Evolutionary conservation across 495 filamentous ascomycete genomes (phyloP).

Genomic region (Acidiella bohemica): DNA sequence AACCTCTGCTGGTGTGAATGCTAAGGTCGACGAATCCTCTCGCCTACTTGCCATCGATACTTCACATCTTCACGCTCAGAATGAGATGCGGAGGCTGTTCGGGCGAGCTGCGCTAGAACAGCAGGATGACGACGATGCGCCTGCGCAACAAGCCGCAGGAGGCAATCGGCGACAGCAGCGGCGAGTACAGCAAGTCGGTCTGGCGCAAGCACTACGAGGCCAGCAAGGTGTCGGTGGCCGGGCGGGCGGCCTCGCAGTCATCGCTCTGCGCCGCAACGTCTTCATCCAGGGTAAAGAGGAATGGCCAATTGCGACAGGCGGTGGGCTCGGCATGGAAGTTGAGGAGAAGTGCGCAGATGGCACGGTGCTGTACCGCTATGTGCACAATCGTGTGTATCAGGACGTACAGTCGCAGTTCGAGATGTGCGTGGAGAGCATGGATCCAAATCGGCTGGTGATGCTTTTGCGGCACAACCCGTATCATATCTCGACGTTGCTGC

Average conservation of each 20-base stretch:
- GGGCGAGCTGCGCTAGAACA: conserved; percentile 63
- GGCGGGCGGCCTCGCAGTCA: conserved; percentile 48
- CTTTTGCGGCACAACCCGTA: conserved; percentile 66
- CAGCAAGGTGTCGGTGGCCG: conserved; percentile 42
- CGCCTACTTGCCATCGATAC: conserved; percentile 63
- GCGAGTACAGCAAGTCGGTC: conserved; percentile 39
- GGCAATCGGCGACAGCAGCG: conserved; percentile 36
- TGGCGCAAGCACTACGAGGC: conserved; percentile 57
- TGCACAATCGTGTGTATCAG: conserved; percentile 66
- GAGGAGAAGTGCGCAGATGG: conserved; percentile 40
- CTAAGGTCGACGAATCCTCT: conserved; percentile 32
- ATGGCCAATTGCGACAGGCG: conserved; percentile 71
- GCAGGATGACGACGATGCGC: conserved; percentile 38
- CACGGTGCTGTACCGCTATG: conserved; percentile 53
- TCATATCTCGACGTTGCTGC: conserved; percentile 82
- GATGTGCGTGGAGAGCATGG: conserved; percentile 63
- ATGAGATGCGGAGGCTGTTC: conserved; percentile 91
- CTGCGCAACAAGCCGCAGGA: conserved; percentile 36
- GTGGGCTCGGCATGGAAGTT: conserved; percentile 73
- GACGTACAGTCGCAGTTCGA: conserved; percentile 64
- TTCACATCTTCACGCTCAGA: conserved; percentile 66
- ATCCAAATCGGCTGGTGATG: conserved; percentile 56
- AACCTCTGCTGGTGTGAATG: conserved; percentile 18
- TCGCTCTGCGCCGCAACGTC: conserved; percentile 59
- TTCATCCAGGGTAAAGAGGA: conserved; percentile 83